Evolutionary conservation across 2,329 filamentous ascomycete species (phyloP), one percentile per base, ranked within the genome.

Genomic region (Arthrobotrys entomopaga): DNA sequence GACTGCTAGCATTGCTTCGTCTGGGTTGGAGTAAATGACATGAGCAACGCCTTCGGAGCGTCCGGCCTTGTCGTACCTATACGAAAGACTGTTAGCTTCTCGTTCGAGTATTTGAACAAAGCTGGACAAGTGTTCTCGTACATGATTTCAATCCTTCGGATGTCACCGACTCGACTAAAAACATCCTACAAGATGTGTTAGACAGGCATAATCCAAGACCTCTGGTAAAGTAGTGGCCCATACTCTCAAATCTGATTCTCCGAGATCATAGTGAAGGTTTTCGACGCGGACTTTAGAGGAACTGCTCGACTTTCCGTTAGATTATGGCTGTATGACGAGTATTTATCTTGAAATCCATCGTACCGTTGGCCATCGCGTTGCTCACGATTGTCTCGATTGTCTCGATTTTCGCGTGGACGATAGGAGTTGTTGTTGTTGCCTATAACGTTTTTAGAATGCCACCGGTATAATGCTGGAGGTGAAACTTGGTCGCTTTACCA

Each of bases 191-290:
- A 19, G 48, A 38, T 48, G 48, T 34, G 34, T 43, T 57, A 22
- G 19, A 29, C 13, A 8, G 13, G n/a, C 22, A 15, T 42, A 22
- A 16, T 11, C 16, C 11, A 1, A 42, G 15, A 1, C 10, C 29
- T 20, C 8, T 16, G 11, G 11, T 8, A 29, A 34, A 20, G n/a
- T n/a, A 19, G 20, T n/a, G 5, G 24, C 24, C 22, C n/a, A 19
- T 57, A 43, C 26, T 38, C 66, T 76, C 66, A 63, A 56, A 50
- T 48, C 50, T 16, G 60, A 16, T 8, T 94, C 88, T 11, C 90
- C 93, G 76, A 97, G 86, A 74, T 97, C 93, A 81, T 96, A 97
- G 81, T 97, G 93, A 69, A 97, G 84, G 80, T 97, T 97, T 75
- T 96, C 92, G 75, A 97, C 90, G 77, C 90, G 89, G 77, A 97